phyloP scores from a whole-genome alignment of 495 filamentous ascomycete genomes.

The Hyaloscypha variabilis region DNA sequence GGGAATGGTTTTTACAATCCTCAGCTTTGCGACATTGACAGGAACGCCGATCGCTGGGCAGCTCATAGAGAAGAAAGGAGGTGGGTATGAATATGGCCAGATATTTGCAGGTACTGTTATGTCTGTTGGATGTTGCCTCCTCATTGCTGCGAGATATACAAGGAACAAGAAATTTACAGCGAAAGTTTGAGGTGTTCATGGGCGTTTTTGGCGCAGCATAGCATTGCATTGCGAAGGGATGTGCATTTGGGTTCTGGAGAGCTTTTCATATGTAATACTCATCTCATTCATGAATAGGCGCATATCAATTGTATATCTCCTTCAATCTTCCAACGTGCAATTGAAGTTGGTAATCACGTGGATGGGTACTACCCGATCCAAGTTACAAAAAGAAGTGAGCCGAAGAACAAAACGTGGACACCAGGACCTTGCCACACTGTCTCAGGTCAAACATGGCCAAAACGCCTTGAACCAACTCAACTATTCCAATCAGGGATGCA shows the following conservation, averaged over 20 bases:
- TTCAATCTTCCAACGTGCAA: no score
- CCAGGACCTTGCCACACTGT: no score
- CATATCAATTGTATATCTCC: no score
- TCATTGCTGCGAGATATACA: slow-evolving; percentile 48
- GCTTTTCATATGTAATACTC: neutral
- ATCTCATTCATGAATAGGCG: no score
- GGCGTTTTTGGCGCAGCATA: neutral
- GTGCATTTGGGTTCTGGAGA: neutral
- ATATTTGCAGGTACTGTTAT: slow-evolving; percentile 53
- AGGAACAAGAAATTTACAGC: slow-evolving; percentile 12
- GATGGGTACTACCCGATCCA: no score
- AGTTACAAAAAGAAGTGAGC: no score
- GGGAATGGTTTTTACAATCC: slow-evolving; percentile 81
- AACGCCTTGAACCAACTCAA: neutral
- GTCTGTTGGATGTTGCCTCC: slow-evolving; percentile 40
- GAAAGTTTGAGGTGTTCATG: slow-evolving; percentile 9
- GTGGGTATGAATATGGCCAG: slow-evolving; percentile 63
- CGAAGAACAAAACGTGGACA: no score
- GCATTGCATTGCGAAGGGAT: neutral
- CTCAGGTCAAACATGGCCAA: neutral
- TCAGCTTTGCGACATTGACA: slow-evolving; percentile 71
- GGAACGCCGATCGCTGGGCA: slow-evolving; percentile 76
- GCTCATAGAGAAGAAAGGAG: slow-evolving; percentile 47
- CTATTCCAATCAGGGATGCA: neutral
- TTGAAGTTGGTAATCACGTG: no score